Evolutionary conservation across 116 monocot genomes (phyloP).

Genomic region (Phalaenopsis hybrid): DNA sequence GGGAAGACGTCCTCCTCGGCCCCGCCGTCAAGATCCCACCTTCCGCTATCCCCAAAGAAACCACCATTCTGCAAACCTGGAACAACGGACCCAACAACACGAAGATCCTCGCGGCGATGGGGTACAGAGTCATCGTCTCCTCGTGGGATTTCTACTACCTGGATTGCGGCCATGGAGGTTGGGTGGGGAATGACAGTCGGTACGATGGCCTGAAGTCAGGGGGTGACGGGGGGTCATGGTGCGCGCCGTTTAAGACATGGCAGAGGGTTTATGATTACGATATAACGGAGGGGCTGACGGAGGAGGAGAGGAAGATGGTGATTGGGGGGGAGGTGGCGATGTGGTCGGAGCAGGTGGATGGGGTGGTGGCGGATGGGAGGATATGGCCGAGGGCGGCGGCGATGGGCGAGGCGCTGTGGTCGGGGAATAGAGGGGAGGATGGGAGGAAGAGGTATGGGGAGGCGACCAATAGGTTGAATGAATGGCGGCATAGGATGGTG

Average conservation of each 20-base stretch:
- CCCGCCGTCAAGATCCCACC: conserved; percentile 28
- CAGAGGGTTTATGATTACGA: conserved; percentile 90
- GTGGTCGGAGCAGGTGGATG: conserved; percentile 86
- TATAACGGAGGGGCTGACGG: conserved; percentile 54
- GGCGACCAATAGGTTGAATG: conserved; percentile 73
- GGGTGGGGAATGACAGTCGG: conserved; percentile 73
- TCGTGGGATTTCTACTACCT: conserved; percentile 84
- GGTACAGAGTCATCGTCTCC: conserved; percentile 75
- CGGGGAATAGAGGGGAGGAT: conserved; percentile 50
- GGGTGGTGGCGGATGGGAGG: conserved; percentile 49
- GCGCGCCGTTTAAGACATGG: conserved; percentile 91
- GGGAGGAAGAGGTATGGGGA: conserved; percentile 68
- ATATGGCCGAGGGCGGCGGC: conserved; percentile 84
- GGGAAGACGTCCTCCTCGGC: conserved; percentile 75
- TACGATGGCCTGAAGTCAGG: conserved; percentile 43
- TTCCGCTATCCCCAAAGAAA: conserved; percentile 42
- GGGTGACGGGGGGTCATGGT: conserved; percentile 77
- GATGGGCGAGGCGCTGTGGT: conserved; percentile 88
- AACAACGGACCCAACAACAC: conserved; percentile 79
- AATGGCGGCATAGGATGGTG: conserved; percentile 91
- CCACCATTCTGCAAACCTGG: conserved; percentile 80
- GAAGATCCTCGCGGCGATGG: conserved; percentile 49
- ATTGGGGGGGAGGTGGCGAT: conserved; percentile 90
- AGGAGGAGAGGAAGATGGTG: conserved; percentile 56
- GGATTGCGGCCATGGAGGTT: conserved; percentile 83